A percentile compares a stretch with the other conserved stretches of the same genome.
Evolutionary conservation across 306 rosid species (phyloP).

Genomic region (Fragaria vesca): DNA sequence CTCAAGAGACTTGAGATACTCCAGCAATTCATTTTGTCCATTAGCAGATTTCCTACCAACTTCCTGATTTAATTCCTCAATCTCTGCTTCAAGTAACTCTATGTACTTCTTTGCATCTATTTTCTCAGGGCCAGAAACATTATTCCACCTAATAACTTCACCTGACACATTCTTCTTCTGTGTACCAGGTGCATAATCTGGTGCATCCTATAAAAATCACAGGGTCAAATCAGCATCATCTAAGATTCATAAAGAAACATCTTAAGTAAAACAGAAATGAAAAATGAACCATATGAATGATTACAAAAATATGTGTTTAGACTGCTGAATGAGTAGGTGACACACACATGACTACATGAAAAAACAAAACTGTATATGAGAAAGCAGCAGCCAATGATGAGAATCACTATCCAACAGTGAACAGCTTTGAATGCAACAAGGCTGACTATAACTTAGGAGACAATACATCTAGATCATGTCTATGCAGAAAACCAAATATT

Average conservation of each 20-base stretch:
- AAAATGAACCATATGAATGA: background rate
- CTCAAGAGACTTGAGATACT: conserved; percentile 90
- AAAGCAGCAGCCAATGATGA: background rate
- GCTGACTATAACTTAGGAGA: background rate
- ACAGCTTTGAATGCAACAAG: background rate
- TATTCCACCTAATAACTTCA: conserved; percentile 95
- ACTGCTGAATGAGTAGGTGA: background rate
- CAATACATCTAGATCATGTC: background rate
- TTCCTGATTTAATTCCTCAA: conserved; percentile 86
- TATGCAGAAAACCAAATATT: background rate
- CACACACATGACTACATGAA: background rate
- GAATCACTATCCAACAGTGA: background rate
- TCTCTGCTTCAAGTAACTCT: conserved; percentile 93
- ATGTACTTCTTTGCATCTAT: conserved; percentile 93
- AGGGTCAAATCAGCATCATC: conserved; percentile 26
- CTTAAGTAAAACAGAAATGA: background rate
- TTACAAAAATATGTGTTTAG: background rate
- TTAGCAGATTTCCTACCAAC: conserved; percentile 74
- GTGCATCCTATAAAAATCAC: conserved; percentile 61
- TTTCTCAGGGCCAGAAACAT: conserved; percentile 76
- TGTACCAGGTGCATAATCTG: conserved; percentile 89
- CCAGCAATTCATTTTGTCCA: conserved; percentile 85
- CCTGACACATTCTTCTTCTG: conserved; percentile 93
- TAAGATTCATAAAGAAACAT: conserved; percentile 2
- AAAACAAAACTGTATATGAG: background rate